Base-by-base conservation (phyloP, 2,329 filamentous ascomycete genomes). In the Pseudocercospora vitis region DNA sequence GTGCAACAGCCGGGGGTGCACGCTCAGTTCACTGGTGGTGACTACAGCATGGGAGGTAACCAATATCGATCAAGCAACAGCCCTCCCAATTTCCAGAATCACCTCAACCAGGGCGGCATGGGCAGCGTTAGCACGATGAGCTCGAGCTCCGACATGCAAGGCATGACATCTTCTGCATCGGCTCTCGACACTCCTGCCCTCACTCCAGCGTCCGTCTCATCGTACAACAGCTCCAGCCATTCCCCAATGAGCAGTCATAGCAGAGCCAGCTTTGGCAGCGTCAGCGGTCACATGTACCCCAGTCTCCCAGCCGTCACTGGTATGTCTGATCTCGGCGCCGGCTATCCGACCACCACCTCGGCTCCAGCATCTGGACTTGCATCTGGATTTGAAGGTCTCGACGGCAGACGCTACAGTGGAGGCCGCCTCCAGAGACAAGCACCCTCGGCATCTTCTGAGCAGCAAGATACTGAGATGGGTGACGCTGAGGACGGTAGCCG, bases 1-100 rank as follows among this genome's bases (percentile, higher is more conserved):
- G 82, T 95, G 54, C 87, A 88, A 64, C 84, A 91, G 58, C 84
- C 88, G 47, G 85, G 85, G 55, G 76, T 82, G 12, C 86, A 90
- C 68, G 85, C 87, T 65, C 67, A 70, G 37, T 68, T 67, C 59
- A 62, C 68, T 14, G 62, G 65, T 50, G 42, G 42, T 19, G 68
- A 67, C 52, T 67, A 67, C 53, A 81, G 79, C 68, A 78, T 81
- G 47, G 58, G 60, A 32, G 74, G 77, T 14, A 74, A 81, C 66
- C 80, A 61, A 39, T 81, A 80, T 68, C 79, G 81, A 48, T 75
- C 78, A 7, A 83, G 79, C 63, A 74, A 83, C 66, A 83, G 81
- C 48, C 81, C 82, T n/a, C 75, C 77, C 29, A 65, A 62, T 47
- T 61, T 53, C 74, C 58, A 65, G 46, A 58, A 59, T 44, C 54